Conservation (phyloP, 495 filamentous ascomycete species). For the Podospora conica region DNA sequence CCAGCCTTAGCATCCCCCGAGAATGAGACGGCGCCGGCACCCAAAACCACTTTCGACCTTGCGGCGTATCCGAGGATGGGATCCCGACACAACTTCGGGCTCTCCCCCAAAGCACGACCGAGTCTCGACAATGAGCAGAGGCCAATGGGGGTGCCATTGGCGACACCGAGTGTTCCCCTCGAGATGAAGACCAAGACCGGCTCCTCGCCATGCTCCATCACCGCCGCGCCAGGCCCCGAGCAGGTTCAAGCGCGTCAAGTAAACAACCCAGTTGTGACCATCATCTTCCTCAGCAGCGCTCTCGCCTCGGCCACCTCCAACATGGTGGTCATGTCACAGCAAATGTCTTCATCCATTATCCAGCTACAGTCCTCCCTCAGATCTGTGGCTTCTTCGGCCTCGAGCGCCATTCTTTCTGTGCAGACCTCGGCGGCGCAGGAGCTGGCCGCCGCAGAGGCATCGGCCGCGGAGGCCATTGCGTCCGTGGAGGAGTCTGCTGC, state of each 20-base stretch:
- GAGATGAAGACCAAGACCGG: background rate
- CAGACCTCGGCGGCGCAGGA: slow-evolving; percentile 17
- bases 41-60: background rate
- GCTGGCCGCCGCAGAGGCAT: slow-evolving; percentile 10
- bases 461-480: slow-evolving; percentile 11
- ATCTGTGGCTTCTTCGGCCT: slow-evolving; percentile 12
- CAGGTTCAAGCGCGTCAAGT: background rate
- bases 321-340: slow-evolving; percentile 6
- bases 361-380: slow-evolving; percentile 13
- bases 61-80: background rate
- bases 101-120: background rate
- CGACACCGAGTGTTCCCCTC: background rate
- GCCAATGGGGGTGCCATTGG: background rate
- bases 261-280: slow-evolving; percentile 8
- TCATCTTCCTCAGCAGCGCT: slow-evolving; percentile 17
- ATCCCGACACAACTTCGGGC: background rate
- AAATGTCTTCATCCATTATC: slow-evolving; percentile 12
- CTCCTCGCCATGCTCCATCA: slow-evolving; percentile 2
- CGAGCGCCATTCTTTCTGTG: slow-evolving; percentile 8
- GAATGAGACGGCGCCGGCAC: background rate
- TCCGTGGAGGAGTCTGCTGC: slow-evolving; percentile 12
- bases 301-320: slow-evolving; percentile 12
- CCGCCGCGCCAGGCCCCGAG: background rate
- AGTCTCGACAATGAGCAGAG: background rate
- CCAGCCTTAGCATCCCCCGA: background rate